Percentiles rank a stretch among this genome's conserved stretches.
phyloP scores from a whole-genome alignment of 2,329 filamentous ascomycete species.

The Zelopaecilomyces penicillatus region DNA sequence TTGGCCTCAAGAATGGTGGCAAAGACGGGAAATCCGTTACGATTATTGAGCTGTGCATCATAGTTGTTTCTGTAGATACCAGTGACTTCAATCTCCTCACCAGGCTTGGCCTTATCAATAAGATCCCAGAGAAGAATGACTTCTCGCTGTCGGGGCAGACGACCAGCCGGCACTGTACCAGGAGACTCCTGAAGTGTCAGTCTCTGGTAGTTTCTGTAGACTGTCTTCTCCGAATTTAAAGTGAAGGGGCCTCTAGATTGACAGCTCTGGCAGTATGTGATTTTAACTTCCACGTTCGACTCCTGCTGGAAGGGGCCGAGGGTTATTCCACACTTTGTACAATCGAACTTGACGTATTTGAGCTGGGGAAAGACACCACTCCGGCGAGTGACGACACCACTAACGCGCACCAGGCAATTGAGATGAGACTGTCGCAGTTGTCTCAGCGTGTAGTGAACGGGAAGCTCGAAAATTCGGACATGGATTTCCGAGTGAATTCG shows the following conservation, averaged over 20 bases:
- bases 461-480: slow-evolving; percentile 90
- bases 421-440: slow-evolving; percentile 92
- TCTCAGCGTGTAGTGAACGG: slow-evolving; percentile 88
- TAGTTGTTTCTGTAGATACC: slow-evolving; percentile 98
- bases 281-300: slow-evolving; percentile 90
- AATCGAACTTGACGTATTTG: slow-evolving; percentile 98
- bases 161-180: slow-evolving; percentile 90
- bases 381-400: slow-evolving; percentile 87
- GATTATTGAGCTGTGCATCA: slow-evolving; percentile 94
- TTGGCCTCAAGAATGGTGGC: slow-evolving; percentile 97
- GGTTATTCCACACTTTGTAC: slow-evolving; percentile 82
- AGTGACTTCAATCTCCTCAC: slow-evolving; percentile 94
- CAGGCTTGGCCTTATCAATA: slow-evolving; percentile 93
- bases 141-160: slow-evolving; percentile 84
- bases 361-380: slow-evolving; percentile 95
- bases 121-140: slow-evolving; percentile 95
- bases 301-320: slow-evolving; percentile 96
- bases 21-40: slow-evolving; percentile 97
- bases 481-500: slow-evolving; percentile 97
- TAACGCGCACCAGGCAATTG: slow-evolving; percentile 90
- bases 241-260: slow-evolving; percentile 93
- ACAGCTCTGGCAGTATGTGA: slow-evolving; percentile 93
- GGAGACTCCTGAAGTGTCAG: slow-evolving; percentile 94
- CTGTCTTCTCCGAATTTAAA: slow-evolving; percentile 92
- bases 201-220: slow-evolving; percentile 98